phyloP scores from a whole-genome alignment of 2,329 filamentous ascomycete genomes.

The Aspergillus tanneri region DNA sequence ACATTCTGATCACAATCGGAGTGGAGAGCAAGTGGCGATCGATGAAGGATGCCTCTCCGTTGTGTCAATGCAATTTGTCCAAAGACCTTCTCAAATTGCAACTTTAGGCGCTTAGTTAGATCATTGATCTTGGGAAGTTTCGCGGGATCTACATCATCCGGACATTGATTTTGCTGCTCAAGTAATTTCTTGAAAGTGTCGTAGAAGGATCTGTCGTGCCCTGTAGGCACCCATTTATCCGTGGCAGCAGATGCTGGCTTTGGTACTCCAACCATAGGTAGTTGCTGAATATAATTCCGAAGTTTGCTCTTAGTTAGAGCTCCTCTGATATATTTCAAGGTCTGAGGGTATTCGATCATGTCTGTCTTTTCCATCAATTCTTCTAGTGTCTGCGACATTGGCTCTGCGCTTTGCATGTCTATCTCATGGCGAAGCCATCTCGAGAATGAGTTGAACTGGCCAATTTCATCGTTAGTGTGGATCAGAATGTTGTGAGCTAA shows the following conservation, averaged over 20 bases:
- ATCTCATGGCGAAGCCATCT: constrained; percentile 82
- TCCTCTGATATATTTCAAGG: constrained; percentile 74
- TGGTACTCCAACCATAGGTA: constrained; percentile 35
- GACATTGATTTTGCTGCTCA: constrained; percentile 49
- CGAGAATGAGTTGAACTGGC: constrained; percentile 75
- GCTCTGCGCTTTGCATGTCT: constrained; percentile 68
- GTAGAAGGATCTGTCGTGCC: constrained; percentile 43
- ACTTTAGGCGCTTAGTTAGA: constrained; percentile 58
- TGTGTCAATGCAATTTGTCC: constrained; percentile 68
- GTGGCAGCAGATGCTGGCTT: constrained; percentile 40
- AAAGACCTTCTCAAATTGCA: constrained; percentile 63
- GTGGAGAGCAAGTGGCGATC: constrained; percentile 53
- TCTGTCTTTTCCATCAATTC: constrained; percentile 78
- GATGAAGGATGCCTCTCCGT: constrained; percentile 66
- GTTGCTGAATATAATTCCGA: constrained; percentile 53
- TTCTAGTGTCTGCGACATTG: constrained; percentile 57
- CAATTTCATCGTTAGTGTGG: constrained; percentile 71
- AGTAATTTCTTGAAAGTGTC: constrained; percentile 53
- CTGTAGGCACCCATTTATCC: constrained; percentile 42
- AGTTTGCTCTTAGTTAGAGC: constrained; percentile 68
- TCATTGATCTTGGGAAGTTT: constrained; percentile 63
- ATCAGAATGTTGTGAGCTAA: constrained; percentile 71
- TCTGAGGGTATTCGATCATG: constrained; percentile 68
- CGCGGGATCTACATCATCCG: constrained; percentile 50
- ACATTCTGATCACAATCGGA: constrained; percentile 34